A percentile compares a stretch with the other conserved stretches of the same genome.
phyloP scores from a whole-genome alignment of 148 eudicot genomes.

The Fallopia convolvulus region DNA sequence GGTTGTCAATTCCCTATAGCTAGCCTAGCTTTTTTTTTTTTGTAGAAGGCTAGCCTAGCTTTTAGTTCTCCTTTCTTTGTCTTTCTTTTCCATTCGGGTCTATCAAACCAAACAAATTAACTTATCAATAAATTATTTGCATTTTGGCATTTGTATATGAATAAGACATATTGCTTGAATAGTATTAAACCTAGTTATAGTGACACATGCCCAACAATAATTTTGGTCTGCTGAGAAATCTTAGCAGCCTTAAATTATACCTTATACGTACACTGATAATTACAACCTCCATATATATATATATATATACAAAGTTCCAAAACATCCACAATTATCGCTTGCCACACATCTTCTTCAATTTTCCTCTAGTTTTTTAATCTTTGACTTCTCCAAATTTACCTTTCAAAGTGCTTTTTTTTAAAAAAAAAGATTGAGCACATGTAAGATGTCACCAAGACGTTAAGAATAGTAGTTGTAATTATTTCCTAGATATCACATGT shows the following conservation, averaged over 20 bases:
- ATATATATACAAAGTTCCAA: not conserved
- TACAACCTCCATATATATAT: not conserved
- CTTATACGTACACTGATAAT: not conserved
- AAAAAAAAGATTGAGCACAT: not conserved
- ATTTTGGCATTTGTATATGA: not conserved
- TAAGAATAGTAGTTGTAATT: not conserved
- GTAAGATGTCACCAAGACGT: not conserved
- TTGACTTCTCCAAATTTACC: not conserved
- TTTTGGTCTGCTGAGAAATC: not conserved
- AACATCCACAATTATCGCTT: not conserved
- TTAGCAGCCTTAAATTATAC: not conserved
- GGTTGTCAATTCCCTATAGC: not conserved
- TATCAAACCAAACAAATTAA: not conserved
- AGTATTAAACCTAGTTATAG: conserved; percentile 9
- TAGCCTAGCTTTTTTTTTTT: not conserved
- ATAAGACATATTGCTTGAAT: not conserved
- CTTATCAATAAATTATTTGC: not conserved
- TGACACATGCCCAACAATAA: conserved; percentile 11
- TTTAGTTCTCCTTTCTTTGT: not conserved
- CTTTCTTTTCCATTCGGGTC: not conserved
- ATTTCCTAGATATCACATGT: too few species aligned
- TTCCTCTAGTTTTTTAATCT: not conserved
- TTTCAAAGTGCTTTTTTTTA: not conserved
- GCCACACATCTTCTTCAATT: not conserved
- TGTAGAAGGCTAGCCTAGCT: too few species aligned